Base-by-base conservation (phyloP, 192 early-diverging fungal species). In the Coemansia sp. region DNA sequence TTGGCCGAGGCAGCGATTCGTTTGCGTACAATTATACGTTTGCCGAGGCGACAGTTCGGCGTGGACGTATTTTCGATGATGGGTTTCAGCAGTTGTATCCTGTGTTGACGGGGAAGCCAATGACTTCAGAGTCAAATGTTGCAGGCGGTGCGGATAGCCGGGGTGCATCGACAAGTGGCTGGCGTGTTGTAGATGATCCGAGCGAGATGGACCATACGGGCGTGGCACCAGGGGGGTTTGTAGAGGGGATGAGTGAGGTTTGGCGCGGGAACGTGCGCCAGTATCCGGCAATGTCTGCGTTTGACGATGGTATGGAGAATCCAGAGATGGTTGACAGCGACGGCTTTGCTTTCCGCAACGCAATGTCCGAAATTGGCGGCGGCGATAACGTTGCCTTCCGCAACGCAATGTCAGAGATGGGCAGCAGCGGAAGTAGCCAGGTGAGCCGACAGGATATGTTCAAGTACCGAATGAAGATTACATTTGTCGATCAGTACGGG, bases 41-140 rank as follows among this genome's bases (percentile, higher is more conserved):
- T 6, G 73, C 72, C 12, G 60, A 85, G 4, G 90, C 87, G 0
- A 78, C 68, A 0, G 83, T 98, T 35, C 85, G 87, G 3, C 86
- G 96, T 4, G 85, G 79, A n/a, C 76, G 76, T 35, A 87, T 95
- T 14, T 96, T 98, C 75, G 90, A 97, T 24, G 96, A 98, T 73
- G 96, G 93, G 1, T 98, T 86, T 69, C 73, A 70, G 0, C 79
- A 88, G 10, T 76, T 98, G 5, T 87, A 89, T 71, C 66, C 71
- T 3, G 77, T 96, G 5, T 65, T 82, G 19, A 72, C 58, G 23
- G 79, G 67, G 8, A 55, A 57, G 38, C 61, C 67, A 9, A 38
- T 39, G 53, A 12, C 15, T n/a, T 8, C 48, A 8, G 48, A 49
- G 17, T 19, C 48, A 17, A 21, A 17, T 49, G n/a, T 14, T n/a